Evolutionary conservation across 2,329 filamentous ascomycete genomes (phyloP), one percentile per base, ranked within the genome.

Genomic region (Colletotrichum kahawae): DNA sequence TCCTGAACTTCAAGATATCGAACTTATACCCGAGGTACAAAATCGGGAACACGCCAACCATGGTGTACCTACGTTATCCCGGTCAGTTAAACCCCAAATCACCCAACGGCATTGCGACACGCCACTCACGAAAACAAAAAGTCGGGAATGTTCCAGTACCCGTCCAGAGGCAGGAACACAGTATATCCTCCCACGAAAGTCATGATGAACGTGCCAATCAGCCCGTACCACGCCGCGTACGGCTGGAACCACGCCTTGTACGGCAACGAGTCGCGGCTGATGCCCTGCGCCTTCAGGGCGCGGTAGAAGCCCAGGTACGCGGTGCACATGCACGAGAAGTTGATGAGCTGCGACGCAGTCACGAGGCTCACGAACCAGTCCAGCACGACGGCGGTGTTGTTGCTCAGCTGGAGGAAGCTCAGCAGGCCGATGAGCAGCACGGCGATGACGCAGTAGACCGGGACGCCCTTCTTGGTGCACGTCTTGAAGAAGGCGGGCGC

Each of bases 301-400:
- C 92, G 91, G 82, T 93, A 88, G 82, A 95, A 97, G 73, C 90
- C 90, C 71, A 96, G 85, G 82, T 94, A 96, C 0, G 93, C 93
- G 71, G 92, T 88, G 79, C 91, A 92, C 81, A 95, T 92, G 78
- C 92, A 90, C 54, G 88, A 88, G 84, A 93, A 95, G 81, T 94
- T 94, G 84, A 95, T 92, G 16, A 95, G 88, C 79, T 94, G 93
- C 1, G 93, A 94, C 0, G 94, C 93, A 13, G 94, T 95, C 21
- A 95, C 85, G 1, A 90, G 81, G 74, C 90, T 93, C 54, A 94
- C 90, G 77, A 95, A 92, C 94, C 94, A 95, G 60, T 88, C 88
- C 76, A 96, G 85, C 2, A 95, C 94, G 33, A 92, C 90, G 5
- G 93, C 89, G 0, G 92, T 89, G 73, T 88, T 88, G 76, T 91